Evolutionary conservation across 305 asterid genomes (phyloP), one percentile per base, ranked within the genome.

Genomic region (Solanum hybrid): DNA sequence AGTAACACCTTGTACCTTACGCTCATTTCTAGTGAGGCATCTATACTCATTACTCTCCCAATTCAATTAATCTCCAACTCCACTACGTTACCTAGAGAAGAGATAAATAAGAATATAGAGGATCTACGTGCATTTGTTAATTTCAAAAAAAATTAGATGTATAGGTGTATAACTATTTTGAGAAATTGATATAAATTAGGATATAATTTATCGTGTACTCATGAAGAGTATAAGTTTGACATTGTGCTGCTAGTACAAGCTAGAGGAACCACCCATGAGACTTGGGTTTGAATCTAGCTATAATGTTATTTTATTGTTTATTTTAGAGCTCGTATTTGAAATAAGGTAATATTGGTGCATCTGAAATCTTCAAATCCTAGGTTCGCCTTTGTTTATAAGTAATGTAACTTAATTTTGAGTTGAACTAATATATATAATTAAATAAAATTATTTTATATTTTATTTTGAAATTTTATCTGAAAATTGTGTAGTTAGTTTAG

Each of bases 141-240:
- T 0, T 45, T 45, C 0, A 0, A 45, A 45, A 42, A 45, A 45
- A 13, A 45, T 45, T 4, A 51, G 0, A 0, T 14, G 0, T 45
- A 45, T 45, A 17, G 0, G 0, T 15, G 4, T 51, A 51, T 15
- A 6, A 2, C 0, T 56, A 56, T 56, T 56, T 56, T 17, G 10
- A 56, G 2, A 56, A 56, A 56, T 0, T 56, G 4, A 56, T 1
- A 56, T 56, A 6, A 17, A 0, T 6, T 56, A 6, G 0, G 0
- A 17, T 56, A 56, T 56, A 45, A 17, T 56, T 56, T 56, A 56
- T 56, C 2, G 10, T 17, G n/a, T 0, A 56, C 2, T 0, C 0
- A 17, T 17, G 24, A 6, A 56, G n/a, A 56, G n/a, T 56, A 56
- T 17, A 17, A 17, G 1, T 56, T 56, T 17, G n/a, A 2, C 0